Conservation (phyloP, 768 basidiomycete species). For the Fomitopsis pulvina region DNA sequence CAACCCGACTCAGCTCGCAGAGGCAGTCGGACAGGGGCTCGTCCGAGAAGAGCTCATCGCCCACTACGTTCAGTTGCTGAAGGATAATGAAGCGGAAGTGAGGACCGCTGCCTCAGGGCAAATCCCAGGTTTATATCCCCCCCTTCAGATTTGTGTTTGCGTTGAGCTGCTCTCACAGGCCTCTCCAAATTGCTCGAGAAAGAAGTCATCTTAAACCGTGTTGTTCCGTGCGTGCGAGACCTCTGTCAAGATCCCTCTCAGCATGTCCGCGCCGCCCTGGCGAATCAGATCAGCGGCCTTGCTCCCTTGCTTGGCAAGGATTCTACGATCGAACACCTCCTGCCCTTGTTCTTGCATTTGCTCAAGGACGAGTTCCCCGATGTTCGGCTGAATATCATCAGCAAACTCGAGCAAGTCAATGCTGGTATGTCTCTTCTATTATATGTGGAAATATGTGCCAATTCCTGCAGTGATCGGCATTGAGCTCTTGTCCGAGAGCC, state of each 20-base stretch:
- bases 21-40: constrained; percentile 83
- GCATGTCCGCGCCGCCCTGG: constrained; percentile 94
- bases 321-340: constrained; percentile 91
- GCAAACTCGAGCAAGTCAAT: constrained; percentile 96
- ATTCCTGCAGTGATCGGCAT: constrained; percentile 84
- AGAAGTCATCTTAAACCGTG: constrained; percentile 87
- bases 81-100: constrained; percentile 98
- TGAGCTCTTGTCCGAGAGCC: constrained; percentile 86
- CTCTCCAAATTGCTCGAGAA: constrained; percentile 92
- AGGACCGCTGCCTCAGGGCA: constrained; percentile 94
- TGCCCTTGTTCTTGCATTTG: constrained; percentile 92
- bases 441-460: constrained; percentile 3
- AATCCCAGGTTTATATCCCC: constrained; percentile 68
- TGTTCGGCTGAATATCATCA: constrained; percentile 95
- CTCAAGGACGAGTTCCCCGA: constrained; percentile 99
- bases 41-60: constrained; percentile 91
- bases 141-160: neutral
- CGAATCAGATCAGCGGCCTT: constrained; percentile 92
- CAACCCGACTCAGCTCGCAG: constrained; percentile 58
- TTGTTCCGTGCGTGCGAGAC: constrained; percentile 93
- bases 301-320: constrained; percentile 92
- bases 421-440: constrained; percentile 43
- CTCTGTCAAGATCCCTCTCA: constrained; percentile 91
- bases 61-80: constrained; percentile 89
- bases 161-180: constrained; percentile 38